phyloP scores from a whole-genome alignment of 768 basidiomycete species.

The Collybiopsis confluens region DNA sequence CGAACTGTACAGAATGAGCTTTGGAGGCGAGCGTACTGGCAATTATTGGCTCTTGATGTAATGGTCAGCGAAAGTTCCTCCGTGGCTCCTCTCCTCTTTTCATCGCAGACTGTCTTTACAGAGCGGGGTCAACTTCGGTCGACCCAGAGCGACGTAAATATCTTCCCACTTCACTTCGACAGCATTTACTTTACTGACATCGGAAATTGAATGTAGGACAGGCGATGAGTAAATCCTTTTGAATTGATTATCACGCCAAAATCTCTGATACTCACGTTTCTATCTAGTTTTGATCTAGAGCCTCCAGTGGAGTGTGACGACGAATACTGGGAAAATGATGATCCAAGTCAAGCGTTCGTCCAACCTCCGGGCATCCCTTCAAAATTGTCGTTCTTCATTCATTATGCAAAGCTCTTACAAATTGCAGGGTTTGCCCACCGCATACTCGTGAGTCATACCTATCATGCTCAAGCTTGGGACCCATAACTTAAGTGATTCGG shows the following conservation, averaged over 20 bases:
- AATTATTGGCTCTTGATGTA: constrained; percentile 1
- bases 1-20: constrained; percentile 38
- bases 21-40: constrained; percentile 12
- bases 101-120: too few species aligned
- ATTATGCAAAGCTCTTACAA: neutral
- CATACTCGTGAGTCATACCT: neutral
- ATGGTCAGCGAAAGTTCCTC: constrained; percentile 28
- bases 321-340: constrained; percentile 26
- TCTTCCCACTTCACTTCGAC: too few species aligned
- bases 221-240: constrained; percentile 30
- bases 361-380: constrained; percentile 11
- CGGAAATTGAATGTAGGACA: constrained; percentile 69
- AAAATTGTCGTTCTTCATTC: constrained; percentile 4
- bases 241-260: neutral
- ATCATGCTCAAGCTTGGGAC: too few species aligned
- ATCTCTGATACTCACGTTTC: neutral
- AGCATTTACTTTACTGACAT: constrained; percentile 20
- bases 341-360: constrained; percentile 3
- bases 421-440: constrained; percentile 4
- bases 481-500: too few species aligned
- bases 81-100: constrained; percentile 63
- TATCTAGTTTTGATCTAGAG: constrained; percentile 34
- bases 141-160: constrained; percentile 36
- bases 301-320: constrained; percentile 53
- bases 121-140: constrained; percentile 30